Base-by-base conservation (phyloP, 2,329 filamentous ascomycete genomes). In the Akanthomyces lecanii region DNA sequence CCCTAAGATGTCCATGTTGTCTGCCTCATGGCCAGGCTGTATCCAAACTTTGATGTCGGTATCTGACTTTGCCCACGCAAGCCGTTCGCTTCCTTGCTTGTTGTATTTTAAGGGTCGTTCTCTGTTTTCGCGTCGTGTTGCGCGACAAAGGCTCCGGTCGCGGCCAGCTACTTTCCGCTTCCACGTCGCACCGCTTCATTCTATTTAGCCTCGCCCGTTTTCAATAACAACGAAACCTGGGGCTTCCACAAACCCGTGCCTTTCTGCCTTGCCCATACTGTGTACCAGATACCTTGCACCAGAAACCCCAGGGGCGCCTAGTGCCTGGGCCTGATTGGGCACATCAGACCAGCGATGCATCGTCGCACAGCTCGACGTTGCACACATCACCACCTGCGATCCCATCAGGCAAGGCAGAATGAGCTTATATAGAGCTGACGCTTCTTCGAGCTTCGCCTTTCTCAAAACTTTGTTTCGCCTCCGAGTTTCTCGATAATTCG, bases 121-220 rank as follows among this genome's bases (percentile, higher is more conserved):
- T 36, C 8, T 36, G 28, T 6, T 30, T 30, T 30, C 33, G 33
- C 33, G 33, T 36, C 33, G 47, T 38, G 40, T 56, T 18, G 40
- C 40, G 40, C 40, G 18, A 16, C 18, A 4, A 11, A 56, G 40
- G 54, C 25, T 45, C 40, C 54, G 54, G 54, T 45, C 28, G 23
- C 40, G 54, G 54, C 40, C 40, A n/a, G 30, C 6, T 8, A 18
- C 38, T 53, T 51, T 36, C 12, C 38, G 16, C 54, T 21, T 40
- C 38, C 38, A 56, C 54, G 54, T 56, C 40, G 54, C 54, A 56
- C 54, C 40, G 54, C 54, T 45, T 25, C 25, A 36, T 16, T 56
- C 54, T 45, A 56, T 45, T 23, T 56, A 16, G 5, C 50, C 54
- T 44, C 25, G 40, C 23, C 40, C 5, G 54, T 45, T 33, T 36